Base-by-base conservation (phyloP, 345 rosid genomes). In the Dipteronia sinensis region DNA sequence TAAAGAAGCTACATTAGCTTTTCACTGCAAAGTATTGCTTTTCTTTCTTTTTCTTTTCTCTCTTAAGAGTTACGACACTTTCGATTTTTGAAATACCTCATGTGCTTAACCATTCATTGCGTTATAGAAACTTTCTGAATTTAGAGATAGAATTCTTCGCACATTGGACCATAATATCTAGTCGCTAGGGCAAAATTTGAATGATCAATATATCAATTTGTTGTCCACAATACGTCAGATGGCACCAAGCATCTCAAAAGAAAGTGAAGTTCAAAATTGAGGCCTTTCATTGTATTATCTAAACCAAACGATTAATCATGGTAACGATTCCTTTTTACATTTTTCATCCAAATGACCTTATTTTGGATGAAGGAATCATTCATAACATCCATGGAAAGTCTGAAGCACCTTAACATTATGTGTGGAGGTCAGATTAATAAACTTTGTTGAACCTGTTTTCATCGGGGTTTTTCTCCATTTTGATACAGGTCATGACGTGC, bases 401-500 rank as follows among this genome's bases (percentile, higher is more conserved):
- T 22, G 17, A 56, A 20, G 5, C 25, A 23, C 19, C 44, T 23
- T 72, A 49, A 1, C 7, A 1, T 47, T 19, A 23, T 13, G 2
- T 25, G 4, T 25, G 0, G 12, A 40, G 47, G 47, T 67, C 34
- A 51, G 58, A n/a, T 17, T 25, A 40, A 22, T 16, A 8, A 42
- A 71, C 51, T 16, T 63, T 66, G 10, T 29, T 34, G 15, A 62
- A 34, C 59, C 17, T 74, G 47, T 69, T 80, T 49, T 65, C 23
- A 66, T n/a, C 10, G 13, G 6, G 9, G 27, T 16, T 46, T 16
- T 79, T 68, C 12, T 0, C 53, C 68, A 46, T 55, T 69, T 64
- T 71, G 73, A 51, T 78, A 70, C 89, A 97, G 99, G 94, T 97
- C 79, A 97, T 97, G 99, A 91, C 97, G 55, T 94, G 98, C 85